phyloP scores from a whole-genome alignment of 2,329 filamentous ascomycete species.

The Chrysoporthe puriensis region DNA sequence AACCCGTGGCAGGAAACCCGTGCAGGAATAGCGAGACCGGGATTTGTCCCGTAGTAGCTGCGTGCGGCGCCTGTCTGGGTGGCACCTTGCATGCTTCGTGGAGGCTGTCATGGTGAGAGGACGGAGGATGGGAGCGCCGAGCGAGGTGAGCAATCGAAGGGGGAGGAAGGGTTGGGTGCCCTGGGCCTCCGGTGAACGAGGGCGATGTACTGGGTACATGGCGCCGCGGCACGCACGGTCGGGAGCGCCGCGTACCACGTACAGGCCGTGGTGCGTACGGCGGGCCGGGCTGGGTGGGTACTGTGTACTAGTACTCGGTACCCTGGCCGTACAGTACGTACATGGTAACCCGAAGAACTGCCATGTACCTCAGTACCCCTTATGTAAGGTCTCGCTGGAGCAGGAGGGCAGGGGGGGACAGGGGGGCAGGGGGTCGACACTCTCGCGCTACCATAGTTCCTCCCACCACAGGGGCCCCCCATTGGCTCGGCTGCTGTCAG shows the following conservation, averaged over 20 bases:
- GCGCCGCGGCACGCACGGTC: too few relatives aligned
- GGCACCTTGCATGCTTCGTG: not conserved
- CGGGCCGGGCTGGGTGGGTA: not conserved
- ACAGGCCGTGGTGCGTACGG: not conserved
- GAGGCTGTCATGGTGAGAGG: not conserved
- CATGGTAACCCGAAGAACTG: too few relatives aligned
- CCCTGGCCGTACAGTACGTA: not conserved
- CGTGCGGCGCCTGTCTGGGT: slow-evolving; percentile 1
- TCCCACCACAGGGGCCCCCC: not conserved
- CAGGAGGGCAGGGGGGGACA: not conserved
- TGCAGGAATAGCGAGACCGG: not conserved
- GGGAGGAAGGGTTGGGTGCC: not conserved
- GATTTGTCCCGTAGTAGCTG: not conserved
- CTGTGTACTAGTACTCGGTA: not conserved
- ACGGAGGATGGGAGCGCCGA: not conserved
- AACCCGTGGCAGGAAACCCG: not conserved
- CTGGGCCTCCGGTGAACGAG: not conserved
- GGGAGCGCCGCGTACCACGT: not conserved
- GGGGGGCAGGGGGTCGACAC: not conserved
- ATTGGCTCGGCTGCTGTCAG: not conserved
- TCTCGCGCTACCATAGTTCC: not conserved
- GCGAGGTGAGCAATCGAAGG: not conserved
- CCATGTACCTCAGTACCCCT: too few relatives aligned
- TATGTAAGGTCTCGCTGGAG: too few relatives aligned
- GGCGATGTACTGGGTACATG: too few relatives aligned